Evolutionary conservation across 202 grass and related monocot species (phyloP), one percentile per base, ranked within the genome.

Genomic region (Brachypodium distachyon): DNA sequence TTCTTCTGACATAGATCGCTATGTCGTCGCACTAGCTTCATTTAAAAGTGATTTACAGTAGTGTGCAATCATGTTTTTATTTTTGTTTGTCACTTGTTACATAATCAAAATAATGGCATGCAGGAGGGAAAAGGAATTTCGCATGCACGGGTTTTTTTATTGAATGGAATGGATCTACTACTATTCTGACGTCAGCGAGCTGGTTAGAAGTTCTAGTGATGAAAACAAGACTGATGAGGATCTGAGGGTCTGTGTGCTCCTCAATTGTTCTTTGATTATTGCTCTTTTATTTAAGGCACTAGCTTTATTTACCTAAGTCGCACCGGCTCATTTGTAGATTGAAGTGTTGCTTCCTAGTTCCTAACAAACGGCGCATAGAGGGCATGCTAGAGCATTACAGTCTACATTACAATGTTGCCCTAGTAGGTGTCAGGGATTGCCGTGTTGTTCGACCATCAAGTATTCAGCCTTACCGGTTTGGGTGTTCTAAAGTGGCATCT

Each of bases 111-210:
- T 12, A n/a, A 73, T 73, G 25, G 48, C 14, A n/a, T n/a, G 34
- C 61, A 78, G 47, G 77, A 70, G 28, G 9, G 7, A 39, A 19
- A n/a, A 72, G 40, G 31, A 9, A 61, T 61, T 81, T 81, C 50
- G 40, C 54, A 40, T 81, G 78, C 66, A 61, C 54, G 0, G 66
- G 78, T 28, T 81, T 81, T 80, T 71, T 81, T 81, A 81, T 81
- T 61, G 14, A 81, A 61, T 39, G 78, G 66, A 81, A 80, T 27
- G 54, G 66, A 61, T 71, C 28, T 60, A 72, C 16, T 0, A 29
- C 7, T 11, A 61, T 81, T 72, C 26, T 81, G 55, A 81, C 67
- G 72, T 81, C 78, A 38, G 67, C 54, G 1, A 81, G 67, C 78
- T 81, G 55, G 54, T 81, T 72, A 61, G 31, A 72, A 8, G 72